Percentiles rank a stretch among this genome's conserved stretches.
Evolutionary conservation across 2,329 filamentous ascomycete genomes (phyloP).

Genomic region (Macroventuria anomochaeta): DNA sequence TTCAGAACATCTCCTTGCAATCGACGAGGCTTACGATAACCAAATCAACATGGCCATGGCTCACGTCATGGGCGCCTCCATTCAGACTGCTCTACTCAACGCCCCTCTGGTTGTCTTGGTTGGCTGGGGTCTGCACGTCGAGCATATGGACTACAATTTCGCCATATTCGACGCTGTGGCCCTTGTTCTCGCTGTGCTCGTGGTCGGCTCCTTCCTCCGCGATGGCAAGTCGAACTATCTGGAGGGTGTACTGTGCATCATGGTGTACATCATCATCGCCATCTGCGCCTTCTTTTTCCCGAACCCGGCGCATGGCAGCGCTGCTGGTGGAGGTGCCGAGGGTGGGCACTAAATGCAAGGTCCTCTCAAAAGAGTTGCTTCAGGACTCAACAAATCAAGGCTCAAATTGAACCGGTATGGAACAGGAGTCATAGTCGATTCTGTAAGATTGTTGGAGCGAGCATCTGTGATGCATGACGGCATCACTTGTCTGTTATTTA

Average conservation of each 20-base stretch:
- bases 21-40: constrained; percentile 84
- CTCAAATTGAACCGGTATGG: neutral
- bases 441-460: constrained; percentile 2
- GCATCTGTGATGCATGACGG: constrained; percentile 10
- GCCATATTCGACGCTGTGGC: constrained; percentile 85
- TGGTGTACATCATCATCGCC: constrained; percentile 69
- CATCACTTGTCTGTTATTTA: constrained; percentile 11
- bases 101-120: constrained; percentile 83
- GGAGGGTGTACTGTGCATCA: constrained; percentile 80
- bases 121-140: constrained; percentile 73
- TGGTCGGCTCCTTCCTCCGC: constrained; percentile 84
- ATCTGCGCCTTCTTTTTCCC: constrained; percentile 68
- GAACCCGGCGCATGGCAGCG: constrained; percentile 47
- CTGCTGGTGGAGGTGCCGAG: constrained; percentile 14
- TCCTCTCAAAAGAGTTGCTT: too few relatives aligned
- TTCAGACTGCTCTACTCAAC: constrained; percentile 90
- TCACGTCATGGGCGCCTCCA: constrained; percentile 83
- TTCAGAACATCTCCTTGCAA: constrained; percentile 78
- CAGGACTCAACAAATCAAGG: too few relatives aligned
- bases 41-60: constrained; percentile 85
- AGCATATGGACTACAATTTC: constrained; percentile 80
- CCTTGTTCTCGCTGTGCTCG: constrained; percentile 81
- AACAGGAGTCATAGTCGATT: neutral
- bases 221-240: constrained; percentile 92
- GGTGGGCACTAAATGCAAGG: constrained; percentile 17